These are phyloP conservation scores for Cryptomeria japonica DNA, from an alignment of 75 land plant species.

Conservation along the genomic window DNA sequence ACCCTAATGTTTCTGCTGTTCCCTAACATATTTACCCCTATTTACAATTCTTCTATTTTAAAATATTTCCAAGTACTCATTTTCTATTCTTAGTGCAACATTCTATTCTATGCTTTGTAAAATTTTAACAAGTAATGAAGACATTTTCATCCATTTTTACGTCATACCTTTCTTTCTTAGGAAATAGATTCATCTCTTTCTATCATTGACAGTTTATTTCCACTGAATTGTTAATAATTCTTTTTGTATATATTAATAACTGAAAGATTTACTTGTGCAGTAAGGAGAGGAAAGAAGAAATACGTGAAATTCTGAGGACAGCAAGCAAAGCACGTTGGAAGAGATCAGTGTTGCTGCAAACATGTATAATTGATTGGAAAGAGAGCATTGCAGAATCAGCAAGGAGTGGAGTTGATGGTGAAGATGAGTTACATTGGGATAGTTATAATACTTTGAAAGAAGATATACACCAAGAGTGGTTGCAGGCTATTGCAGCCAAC, in stretches of 20 bases:
- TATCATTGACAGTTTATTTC: too few species aligned
- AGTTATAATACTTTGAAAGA: constrained; percentile 51
- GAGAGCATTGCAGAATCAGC: constrained; percentile 71
- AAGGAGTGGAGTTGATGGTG: constrained; percentile 53
- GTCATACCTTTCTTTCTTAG: background rate
- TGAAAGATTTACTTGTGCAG: constrained; percentile 41
- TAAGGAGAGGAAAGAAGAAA: constrained; percentile 54
- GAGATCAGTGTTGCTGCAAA: constrained; percentile 27
- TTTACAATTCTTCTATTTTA: background rate
- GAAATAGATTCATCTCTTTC: background rate
- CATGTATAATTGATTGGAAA: constrained; percentile 51
- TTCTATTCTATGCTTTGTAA: background rate
- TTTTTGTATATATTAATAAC: background rate
- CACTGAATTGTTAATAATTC: background rate
- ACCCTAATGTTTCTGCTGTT: background rate
- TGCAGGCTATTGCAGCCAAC: constrained; percentile 39
- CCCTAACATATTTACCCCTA: background rate
- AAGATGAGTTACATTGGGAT: constrained; percentile 76
- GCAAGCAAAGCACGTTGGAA: constrained; percentile 50
- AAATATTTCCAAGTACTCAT: background rate
- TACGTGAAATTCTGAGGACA: constrained; percentile 36
- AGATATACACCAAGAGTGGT: constrained; percentile 44
- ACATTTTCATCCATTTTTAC: background rate
- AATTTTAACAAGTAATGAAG: background rate
- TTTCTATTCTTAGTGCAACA: background rate